Evolutionary conservation across 2,329 filamentous ascomycete genomes (phyloP), one percentile per base, ranked within the genome.

Genomic region (Chrysoporthe puriensis): DNA sequence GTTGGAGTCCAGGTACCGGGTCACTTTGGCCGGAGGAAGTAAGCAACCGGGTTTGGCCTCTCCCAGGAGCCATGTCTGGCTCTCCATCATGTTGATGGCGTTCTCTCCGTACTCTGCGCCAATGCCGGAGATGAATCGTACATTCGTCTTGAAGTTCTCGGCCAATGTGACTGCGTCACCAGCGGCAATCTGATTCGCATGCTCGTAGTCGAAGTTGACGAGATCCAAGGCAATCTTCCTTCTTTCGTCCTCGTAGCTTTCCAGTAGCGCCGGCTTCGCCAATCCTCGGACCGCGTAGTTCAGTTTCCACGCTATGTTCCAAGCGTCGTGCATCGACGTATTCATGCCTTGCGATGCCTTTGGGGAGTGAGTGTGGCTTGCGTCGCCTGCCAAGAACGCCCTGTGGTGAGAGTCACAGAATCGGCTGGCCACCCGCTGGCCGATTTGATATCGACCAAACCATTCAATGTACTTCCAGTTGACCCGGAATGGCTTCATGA

Each of bases 1-100:
- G 73, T 94, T 94, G 3, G 91, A 89, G 77, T 94, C 91, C 63
- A 93, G 86, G 74, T 90, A 93, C 40, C 91, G 85, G 0, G 90
- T 91, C 21, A 90, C 90, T 77, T 88, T 91, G 52, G 89, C 89
- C 2, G 91, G 91, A 3, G 88, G 85, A 36, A 91, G 81, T 32
- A 86, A 79, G 62, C 83, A 86, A 8, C 85, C 85, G 3, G 85
- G 84, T 69, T 82, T 83, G 59, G 83, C 83, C 36, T 84, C 82
- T 50, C 84, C 83, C 74, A 81, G 79, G 21, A 79, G 77, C 60
- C 80, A 79, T 16, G 77, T 76, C 64, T 81, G 76, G 52, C 78
- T 73, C 61, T 79, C 76, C 44, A 77, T 74, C 66, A 79, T 80
- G 75, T 87, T 87, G 71, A 88, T 78, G 42, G 78, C 74, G 70